Evolutionary conservation across 805 yeast genomes (phyloP), one percentile per base, ranked within the genome.

Genomic region (Ogataea paraovalis): DNA sequence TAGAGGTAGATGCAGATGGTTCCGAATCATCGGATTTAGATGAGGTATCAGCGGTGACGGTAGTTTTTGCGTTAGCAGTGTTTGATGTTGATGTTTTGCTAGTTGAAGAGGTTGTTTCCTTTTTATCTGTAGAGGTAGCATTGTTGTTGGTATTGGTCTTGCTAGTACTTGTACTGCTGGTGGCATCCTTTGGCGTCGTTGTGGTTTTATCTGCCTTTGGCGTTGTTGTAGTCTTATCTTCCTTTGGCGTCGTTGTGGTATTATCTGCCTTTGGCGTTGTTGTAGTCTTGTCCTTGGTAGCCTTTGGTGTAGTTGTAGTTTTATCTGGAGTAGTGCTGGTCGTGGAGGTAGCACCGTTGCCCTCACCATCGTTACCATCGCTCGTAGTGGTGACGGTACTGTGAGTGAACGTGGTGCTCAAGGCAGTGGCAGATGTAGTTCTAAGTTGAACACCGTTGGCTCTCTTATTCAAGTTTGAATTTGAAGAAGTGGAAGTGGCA

Each of bases 381-480:
- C 14, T 7, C 8, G 36, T 30, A 6, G 44, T 32, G 4, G 44
- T 41, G 12, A 41, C 23, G 7, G 44, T 41, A 22, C 28, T 32
- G 20, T 41, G 44, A 22, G 28, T 14, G 39, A 41, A 41, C 4
- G 38, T 32, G 5, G 44, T 41, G 20, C 39, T 32, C 20, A 41
- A 32, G 2, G 44, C 22, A 32, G 44, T 41, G 6, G 38, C 44
- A 14, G 44, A 41, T 13, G 30, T 41, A n/a, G 44, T 41, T 21
- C 21, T 21, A n/a, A 41, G 32, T 21, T 41, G 44, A 16, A 41
- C 25, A 40, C 33, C 34, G 13, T 22, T 38, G 3, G 44, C 44
- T 41, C 44, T 41, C 38, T 41, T 41, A 8, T 10, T 22, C 25
- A 41, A 32, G 5, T 25, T 19, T 22, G n/a, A n/a, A 28, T 20